Base-by-base conservation (phyloP, 2,329 filamentous ascomycete genomes). In the Ceratocystis diversiconidia region DNA sequence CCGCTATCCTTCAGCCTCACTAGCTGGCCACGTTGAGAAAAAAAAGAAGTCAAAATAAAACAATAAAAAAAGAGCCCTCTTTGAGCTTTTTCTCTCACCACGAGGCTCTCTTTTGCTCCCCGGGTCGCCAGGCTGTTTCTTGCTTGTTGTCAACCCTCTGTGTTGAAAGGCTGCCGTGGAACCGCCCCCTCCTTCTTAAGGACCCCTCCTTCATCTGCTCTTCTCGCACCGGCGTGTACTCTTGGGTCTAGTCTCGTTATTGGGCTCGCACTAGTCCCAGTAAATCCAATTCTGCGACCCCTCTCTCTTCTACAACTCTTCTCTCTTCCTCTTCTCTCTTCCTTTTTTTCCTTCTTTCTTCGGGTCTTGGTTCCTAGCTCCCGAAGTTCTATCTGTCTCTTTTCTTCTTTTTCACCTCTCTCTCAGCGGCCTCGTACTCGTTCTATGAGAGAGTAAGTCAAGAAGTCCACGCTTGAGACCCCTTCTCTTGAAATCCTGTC, bases 161-260 rank as follows among this genome's bases (percentile, higher is more conserved):
- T 10, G 43, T 30, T 62, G 25, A 50, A 19, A 41, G 25, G 10
- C 43, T 50, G n/a, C 30, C 43, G 41, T 62, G 22, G 61, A n/a
- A 30, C 25, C 22, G 22, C 32, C 65, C 60, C 65, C 65, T 66
- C 65, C 61, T 66, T 63, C 64, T 30, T 41, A 65, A 65, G 61
- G 52, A 65, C 59, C 36, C 57, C 63, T 48, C 36, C 63, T 48
- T 64, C 28, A 43, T 61, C 55, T 36, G 61, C 60, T 65, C 55
- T 36, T 55, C 60, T 65, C 55, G 44, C 55, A 65, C 63, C 57
- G 63, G 55, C 19, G 63, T 65, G 63, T 61, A 32, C 43, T 65
- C 63, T 61, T 65, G 12, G 43, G n/a, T 15, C 32, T 65, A 65
- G 63, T 46, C 36, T 48, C 43, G 41, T 61, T 46, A 43, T 61